A percentile compares a stretch with the other conserved stretches of the same genome.
phyloP scores from a whole-genome alignment of 306 rosid genomes.

The Begonia fuchsioides region DNA sequence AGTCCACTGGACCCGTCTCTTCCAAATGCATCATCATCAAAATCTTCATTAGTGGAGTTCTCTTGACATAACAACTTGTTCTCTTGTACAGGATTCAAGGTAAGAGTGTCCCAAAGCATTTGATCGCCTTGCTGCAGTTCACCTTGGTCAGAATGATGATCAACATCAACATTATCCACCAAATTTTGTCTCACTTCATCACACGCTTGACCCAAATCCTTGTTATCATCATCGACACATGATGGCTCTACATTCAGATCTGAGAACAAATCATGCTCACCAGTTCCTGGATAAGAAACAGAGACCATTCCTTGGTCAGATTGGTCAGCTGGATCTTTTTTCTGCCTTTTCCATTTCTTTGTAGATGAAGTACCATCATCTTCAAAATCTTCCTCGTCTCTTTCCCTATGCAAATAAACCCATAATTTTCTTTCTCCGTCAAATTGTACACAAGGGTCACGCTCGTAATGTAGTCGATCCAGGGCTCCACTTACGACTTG shows the following conservation, averaged over 20 bases:
- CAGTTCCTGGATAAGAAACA: slow-evolving; percentile 49
- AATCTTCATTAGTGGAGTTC: slow-evolving; percentile 81
- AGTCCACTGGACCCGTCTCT: slow-evolving; percentile 59
- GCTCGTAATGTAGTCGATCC: slow-evolving; percentile 97
- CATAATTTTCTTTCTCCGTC: slow-evolving; percentile 94
- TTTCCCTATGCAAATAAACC: slow-evolving; percentile 96
- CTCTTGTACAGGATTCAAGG: slow-evolving; percentile 32
- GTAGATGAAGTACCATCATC: slow-evolving; percentile 99
- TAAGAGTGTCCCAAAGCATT: slow-evolving; percentile 54
- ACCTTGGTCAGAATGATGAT: slow-evolving; percentile 43
- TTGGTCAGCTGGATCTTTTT: slow-evolving; percentile 70
- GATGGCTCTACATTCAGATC: slow-evolving; percentile 86
- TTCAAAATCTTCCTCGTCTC: slow-evolving; percentile 99
- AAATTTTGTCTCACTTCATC: slow-evolving; percentile 34
- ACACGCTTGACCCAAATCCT: slow-evolving; percentile 26
- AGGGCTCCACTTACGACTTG: slow-evolving; percentile 98
- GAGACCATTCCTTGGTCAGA: slow-evolving; percentile 72
- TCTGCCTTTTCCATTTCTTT: slow-evolving; percentile 98
- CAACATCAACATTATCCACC: slow-evolving; percentile 35
- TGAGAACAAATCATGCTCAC: slow-evolving; percentile 70
- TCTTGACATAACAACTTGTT: slow-evolving; percentile 72
- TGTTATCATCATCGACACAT: slow-evolving; percentile 48
- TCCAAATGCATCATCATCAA: slow-evolving; percentile 71
- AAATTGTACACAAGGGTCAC: slow-evolving; percentile 97
- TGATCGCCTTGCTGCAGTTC: slow-evolving; percentile 31